phyloP scores from a whole-genome alignment of 2,329 filamentous ascomycete species.

The Colletotrichum sp. region DNA sequence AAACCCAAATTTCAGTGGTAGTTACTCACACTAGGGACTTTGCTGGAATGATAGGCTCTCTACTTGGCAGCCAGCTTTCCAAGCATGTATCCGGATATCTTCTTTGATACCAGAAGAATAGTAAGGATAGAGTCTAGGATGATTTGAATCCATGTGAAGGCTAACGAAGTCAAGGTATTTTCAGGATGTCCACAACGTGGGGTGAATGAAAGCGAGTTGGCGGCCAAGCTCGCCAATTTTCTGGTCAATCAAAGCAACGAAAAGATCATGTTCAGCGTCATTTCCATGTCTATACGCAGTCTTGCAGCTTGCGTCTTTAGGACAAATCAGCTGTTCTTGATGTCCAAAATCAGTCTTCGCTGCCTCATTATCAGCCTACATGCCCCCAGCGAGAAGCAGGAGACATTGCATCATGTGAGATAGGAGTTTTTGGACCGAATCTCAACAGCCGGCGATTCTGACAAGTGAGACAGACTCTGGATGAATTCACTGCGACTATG shows the following conservation, averaged over 20 bases:
- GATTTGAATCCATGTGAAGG: fast-evolving
- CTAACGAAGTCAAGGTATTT: background rate
- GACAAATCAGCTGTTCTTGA: background rate
- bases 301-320: background rate
- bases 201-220: background rate
- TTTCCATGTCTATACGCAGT: background rate
- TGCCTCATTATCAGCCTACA: background rate
- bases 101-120: background rate
- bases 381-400: background rate
- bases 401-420: background rate
- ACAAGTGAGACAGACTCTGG: background rate
- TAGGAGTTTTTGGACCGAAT: fast-evolving
- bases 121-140: background rate
- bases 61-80: background rate
- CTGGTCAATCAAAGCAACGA: background rate
- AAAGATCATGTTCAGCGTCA: background rate
- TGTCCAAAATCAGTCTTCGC: background rate
- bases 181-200: background rate
- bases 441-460: background rate
- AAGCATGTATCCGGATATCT: background rate
- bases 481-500: background rate
- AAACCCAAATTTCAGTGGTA: background rate
- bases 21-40: fast-evolving
- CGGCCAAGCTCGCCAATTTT: background rate
- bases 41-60: fast-evolving